Percentiles rank a stretch among this genome's conserved stretches.
Conservation (phyloP, 2,329 filamentous ascomycete species). For the Pyrenophora seminiperda region DNA sequence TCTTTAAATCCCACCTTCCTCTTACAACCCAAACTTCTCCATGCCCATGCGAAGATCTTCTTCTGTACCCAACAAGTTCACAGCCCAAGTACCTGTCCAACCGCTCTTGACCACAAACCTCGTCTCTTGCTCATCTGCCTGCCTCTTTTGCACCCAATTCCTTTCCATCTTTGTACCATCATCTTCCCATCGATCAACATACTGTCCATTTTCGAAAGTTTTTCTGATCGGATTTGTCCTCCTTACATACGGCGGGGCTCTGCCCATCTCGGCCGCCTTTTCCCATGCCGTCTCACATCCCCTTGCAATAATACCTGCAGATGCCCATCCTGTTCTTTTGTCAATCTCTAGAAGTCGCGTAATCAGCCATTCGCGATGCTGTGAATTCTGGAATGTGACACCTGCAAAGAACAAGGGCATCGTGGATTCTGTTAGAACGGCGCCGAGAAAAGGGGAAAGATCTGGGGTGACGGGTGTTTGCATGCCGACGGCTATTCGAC, state of each 20-base stretch:
- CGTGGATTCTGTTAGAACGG: slow-evolving; percentile 79
- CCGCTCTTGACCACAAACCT: slow-evolving; percentile 64
- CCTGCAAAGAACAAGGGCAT: slow-evolving; percentile 87
- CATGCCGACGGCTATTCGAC: slow-evolving; percentile 77
- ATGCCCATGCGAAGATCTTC: slow-evolving; percentile 63
- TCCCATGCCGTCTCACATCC: slow-evolving; percentile 87
- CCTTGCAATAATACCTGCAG: slow-evolving; percentile 76
- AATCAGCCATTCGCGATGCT: slow-evolving; percentile 79
- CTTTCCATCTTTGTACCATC: neutral
- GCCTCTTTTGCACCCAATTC: neutral
- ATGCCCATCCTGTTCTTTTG: slow-evolving; percentile 84
- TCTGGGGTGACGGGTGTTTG: slow-evolving; percentile 47
- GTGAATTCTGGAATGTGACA: slow-evolving; percentile 73
- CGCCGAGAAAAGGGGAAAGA: slow-evolving; percentile 78
- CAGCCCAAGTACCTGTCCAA: slow-evolving; percentile 69
- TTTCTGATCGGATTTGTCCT: slow-evolving; percentile 28
- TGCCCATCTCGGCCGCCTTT: slow-evolving; percentile 72
- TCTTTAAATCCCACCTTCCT: neutral
- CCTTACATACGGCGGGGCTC: slow-evolving; percentile 71
- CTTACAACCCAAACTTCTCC: slow-evolving; percentile 33
- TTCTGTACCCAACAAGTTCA: slow-evolving; percentile 79
- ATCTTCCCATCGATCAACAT: slow-evolving; percentile 14
- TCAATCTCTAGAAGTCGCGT: slow-evolving; percentile 75
- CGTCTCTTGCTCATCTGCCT: slow-evolving; percentile 28
- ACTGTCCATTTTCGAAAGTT: slow-evolving; percentile 14